Conservation (phyloP, 2,329 filamentous ascomycete species). For the Berkeleyomyces rouxiae region DNA sequence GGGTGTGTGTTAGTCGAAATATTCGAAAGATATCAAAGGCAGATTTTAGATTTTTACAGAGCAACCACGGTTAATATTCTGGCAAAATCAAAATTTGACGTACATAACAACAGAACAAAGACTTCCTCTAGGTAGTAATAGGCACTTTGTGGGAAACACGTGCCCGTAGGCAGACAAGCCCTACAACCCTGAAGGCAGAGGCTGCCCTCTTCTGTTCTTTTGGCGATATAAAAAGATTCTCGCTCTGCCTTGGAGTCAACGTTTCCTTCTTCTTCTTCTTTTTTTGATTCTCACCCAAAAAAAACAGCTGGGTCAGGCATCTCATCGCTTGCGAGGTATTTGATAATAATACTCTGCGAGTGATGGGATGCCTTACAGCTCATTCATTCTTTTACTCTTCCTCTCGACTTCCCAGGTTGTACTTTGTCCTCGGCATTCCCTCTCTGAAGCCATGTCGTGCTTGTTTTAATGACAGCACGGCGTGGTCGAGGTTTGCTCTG, state of each 20-base stretch:
- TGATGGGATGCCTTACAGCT: too few species aligned
- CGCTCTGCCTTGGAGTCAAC: not conserved
- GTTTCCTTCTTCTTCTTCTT: not conserved
- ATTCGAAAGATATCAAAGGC: not conserved
- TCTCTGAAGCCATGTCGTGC: too few species aligned
- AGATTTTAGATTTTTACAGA: not conserved
- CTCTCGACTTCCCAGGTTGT: too few species aligned
- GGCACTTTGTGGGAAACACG: too few species aligned
- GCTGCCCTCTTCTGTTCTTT: not conserved
- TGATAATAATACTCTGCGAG: not conserved
- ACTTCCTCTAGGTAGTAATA: not conserved
- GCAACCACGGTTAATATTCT: not conserved
- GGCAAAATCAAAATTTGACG: not conserved
- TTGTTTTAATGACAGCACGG: too few species aligned
- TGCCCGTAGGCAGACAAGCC: not conserved
- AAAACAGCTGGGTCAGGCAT: not conserved
- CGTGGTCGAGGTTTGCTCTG: too few species aligned
- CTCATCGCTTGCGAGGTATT: not conserved
- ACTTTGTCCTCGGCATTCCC: too few species aligned
- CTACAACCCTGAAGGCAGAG: not conserved
- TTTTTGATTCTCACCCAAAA: not conserved
- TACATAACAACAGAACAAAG: not conserved
- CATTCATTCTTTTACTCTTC: too few species aligned
- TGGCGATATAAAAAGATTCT: not conserved
- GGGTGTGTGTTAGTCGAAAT: not conserved